phyloP scores from a whole-genome alignment of 768 basidiomycete genomes.

The Rhizopogon vulgaris region DNA sequence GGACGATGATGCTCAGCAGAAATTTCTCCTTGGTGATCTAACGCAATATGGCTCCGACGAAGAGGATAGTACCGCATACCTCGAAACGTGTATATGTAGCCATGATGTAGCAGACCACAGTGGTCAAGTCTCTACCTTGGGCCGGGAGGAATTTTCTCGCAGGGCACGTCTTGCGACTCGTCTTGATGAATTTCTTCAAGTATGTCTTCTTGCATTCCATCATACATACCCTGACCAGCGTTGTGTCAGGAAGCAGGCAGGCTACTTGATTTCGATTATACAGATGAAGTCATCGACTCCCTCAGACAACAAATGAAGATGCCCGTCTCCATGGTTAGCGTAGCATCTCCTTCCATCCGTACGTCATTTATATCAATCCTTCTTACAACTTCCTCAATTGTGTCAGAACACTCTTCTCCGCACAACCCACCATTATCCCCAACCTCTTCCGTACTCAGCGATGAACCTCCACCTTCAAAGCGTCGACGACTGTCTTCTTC shows the following conservation, averaged over 20 bases:
- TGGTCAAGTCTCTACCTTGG: slow-evolving; percentile 52
- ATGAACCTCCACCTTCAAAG: slow-evolving; percentile 43
- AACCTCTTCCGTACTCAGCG: slow-evolving; percentile 40
- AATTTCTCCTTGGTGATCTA: slow-evolving; percentile 46
- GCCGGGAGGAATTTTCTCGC: slow-evolving; percentile 61
- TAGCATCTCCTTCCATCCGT: slow-evolving; percentile 52
- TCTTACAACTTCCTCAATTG: slow-evolving; percentile 2
- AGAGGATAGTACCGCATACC: slow-evolving; percentile 50
- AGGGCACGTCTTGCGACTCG: slow-evolving; percentile 70
- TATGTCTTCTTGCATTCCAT: slow-evolving; percentile 27
- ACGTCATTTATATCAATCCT: slow-evolving; percentile 11
- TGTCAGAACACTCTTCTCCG: slow-evolving; percentile 21
- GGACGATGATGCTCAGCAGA: slow-evolving; percentile 37
- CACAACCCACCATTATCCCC: slow-evolving; percentile 13
- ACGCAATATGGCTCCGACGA: slow-evolving; percentile 70
- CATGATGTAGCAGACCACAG: slow-evolving; percentile 62
- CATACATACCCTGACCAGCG: background rate
- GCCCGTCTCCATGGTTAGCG: slow-evolving; percentile 44
- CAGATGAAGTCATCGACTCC: slow-evolving; percentile 62
- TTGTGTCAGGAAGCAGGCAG: slow-evolving; percentile 58
- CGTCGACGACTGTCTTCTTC: slow-evolving; percentile 53
- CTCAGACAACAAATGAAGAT: slow-evolving; percentile 66
- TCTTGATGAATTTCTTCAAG: slow-evolving; percentile 79
- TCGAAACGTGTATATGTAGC: slow-evolving; percentile 62
- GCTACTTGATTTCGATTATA: slow-evolving; percentile 75